Base-by-base conservation (phyloP, 2,329 filamentous ascomycete species). In the Penicillium palitans region DNA sequence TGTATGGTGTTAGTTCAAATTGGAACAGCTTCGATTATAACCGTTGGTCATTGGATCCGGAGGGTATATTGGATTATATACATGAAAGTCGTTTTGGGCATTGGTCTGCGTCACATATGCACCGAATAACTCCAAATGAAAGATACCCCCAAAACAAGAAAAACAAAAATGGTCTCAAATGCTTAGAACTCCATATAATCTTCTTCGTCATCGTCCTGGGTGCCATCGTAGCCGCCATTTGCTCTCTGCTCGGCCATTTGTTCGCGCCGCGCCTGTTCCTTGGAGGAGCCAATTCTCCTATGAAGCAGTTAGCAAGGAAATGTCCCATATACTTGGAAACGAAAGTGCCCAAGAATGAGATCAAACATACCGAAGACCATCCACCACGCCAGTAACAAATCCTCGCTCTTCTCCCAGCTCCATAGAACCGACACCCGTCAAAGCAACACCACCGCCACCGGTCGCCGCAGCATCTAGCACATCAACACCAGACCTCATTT, bases 351-450 rank as follows among this genome's bases (percentile, higher is more conserved):
- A 33, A 53, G 4, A 10, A 31, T 7, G 31, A 10, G 19, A 25
- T 33, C 29, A 6, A 24, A 63, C 68, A 62, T 74, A 83, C 82
- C 84, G 81, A 68, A 98, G 81, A 5, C 90, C 91, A 73, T 98
- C 93, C 63, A 98, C 88, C 2, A 97, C 91, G 1, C 90, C 90
- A 1, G 86, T 81, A 61, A 98, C 86, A 70, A 97, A 96, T 0
- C 87, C 88, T 68, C 93, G 84, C 55, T 87, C 90, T 78, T 98
- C 93, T 0, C 90, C 89, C 48, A 98, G 81, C 79, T 99, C 95
- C 89, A 98, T 92, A 2, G 90, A 90, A 2, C 95, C 95, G 0
- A 98, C 90, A 24, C 93, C 93, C 49, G 87, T 88, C 72, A 89
- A 79, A 57, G 89, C 83, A 56, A 91, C 84, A n/a, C 93, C 87